Evolutionary conservation across 768 basidiomycete species (phyloP).

Genomic region (Mycena amicta): DNA sequence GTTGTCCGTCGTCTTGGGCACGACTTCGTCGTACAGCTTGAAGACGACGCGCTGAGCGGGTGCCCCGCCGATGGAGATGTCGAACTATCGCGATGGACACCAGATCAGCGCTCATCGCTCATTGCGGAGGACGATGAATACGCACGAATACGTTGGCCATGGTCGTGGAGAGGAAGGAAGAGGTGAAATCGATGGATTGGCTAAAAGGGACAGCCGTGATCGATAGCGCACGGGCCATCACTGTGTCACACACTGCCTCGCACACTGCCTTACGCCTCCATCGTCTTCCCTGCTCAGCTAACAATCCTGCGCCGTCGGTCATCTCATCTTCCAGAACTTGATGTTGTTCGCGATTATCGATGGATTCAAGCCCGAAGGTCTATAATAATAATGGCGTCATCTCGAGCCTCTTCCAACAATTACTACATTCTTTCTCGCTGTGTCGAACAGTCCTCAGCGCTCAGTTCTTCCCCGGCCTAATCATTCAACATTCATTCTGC

Average conservation of each 20-base stretch:
- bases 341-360: neutral
- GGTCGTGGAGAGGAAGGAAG: constrained; percentile 5
- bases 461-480: no score
- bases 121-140: neutral
- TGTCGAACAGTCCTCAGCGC: no score
- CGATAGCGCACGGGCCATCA: neutral
- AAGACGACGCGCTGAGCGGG: constrained; percentile 76
- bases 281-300: neutral
- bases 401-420: no score
- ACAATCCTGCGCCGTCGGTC: neutral
- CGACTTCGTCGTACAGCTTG: constrained; percentile 79
- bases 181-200: constrained; percentile 2
- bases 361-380: neutral
- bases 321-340: neutral
- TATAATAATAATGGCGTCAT: no score
- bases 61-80: constrained; percentile 59
- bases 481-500: no score
- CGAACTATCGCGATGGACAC: constrained; percentile 49
- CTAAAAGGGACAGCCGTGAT: neutral
- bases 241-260: neutral
- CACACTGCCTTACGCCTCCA: neutral
- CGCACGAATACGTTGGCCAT: constrained; percentile 9
- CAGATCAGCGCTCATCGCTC: neutral
- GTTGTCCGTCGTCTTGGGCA: constrained; percentile 81
- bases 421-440: no score